Percentiles rank a stretch among this genome's conserved stretches.
Evolutionary conservation across 2,329 filamentous ascomycete genomes (phyloP).

Genomic region (Neonectria coccinea): DNA sequence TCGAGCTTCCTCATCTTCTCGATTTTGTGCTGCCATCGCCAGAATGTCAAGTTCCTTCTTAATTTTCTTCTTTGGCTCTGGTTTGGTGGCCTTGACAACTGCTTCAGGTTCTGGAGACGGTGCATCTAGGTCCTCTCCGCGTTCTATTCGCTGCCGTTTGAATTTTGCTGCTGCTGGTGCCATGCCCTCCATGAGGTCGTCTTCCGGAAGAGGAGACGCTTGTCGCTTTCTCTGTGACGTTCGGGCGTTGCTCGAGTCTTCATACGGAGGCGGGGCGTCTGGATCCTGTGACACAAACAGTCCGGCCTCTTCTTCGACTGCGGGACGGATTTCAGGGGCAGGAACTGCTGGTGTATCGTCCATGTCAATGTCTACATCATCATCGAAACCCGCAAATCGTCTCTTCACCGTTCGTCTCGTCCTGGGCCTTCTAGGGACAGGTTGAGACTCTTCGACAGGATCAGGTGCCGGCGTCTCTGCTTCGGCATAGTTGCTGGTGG

Average conservation of each 20-base stretch:
- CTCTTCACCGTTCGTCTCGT: conserved; percentile 58
- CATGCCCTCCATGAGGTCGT: conserved; percentile 76
- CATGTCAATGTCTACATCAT: conserved; percentile 56
- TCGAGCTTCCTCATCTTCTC: conserved; percentile 75
- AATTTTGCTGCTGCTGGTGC: conserved; percentile 81
- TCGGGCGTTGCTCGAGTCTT: conserved; percentile 34
- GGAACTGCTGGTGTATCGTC: conserved; percentile 37
- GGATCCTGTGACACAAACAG: conserved; percentile 69
- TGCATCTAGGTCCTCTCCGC: conserved; percentile 60
- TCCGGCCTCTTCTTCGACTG: conserved; percentile 55
- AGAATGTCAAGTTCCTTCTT: conserved; percentile 76
- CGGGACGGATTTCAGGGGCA: conserved; percentile 14
- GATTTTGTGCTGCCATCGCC: conserved; percentile 70
- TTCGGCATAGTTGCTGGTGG: conserved; percentile 20
- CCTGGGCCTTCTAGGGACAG: conserved; percentile 40
- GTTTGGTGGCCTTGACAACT: conserved; percentile 25
- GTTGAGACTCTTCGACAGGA: conserved; percentile 39
- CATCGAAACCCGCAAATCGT: conserved; percentile 80
- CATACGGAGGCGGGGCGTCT: conserved; percentile 39
- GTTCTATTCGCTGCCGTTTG: conserved; percentile 80
- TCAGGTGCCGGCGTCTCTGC: conserved; percentile 29
- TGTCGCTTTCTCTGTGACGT: conserved; percentile 59
- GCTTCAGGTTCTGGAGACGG: conserved; percentile 44
- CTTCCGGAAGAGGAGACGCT: conserved; percentile 56
- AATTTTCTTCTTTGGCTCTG: conserved; percentile 58